Evolutionary conservation across 1,284 basidiomycete genomes (phyloP).

Genomic region (Sanghuangporus baumii): DNA sequence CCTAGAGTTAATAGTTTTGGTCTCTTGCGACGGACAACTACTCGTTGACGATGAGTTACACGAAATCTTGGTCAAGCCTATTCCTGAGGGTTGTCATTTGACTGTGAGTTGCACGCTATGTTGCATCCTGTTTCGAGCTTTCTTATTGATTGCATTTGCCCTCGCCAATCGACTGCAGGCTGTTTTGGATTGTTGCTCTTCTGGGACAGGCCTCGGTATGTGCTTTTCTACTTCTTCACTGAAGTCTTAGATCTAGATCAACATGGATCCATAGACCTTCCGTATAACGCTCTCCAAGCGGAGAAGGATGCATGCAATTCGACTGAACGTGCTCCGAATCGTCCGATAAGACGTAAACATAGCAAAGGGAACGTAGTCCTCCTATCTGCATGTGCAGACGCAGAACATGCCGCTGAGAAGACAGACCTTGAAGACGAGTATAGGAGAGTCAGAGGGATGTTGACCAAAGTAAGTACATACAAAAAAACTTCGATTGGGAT

Average conservation of each 20-base stretch:
- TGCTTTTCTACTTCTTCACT: too few species aligned
- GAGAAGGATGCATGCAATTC: neutral
- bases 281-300: neutral
- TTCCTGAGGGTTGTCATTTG: constrained; percentile 18
- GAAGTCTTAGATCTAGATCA: neutral
- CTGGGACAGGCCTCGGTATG: constrained; percentile 17
- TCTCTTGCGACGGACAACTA: constrained; percentile 17
- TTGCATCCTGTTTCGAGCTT: neutral
- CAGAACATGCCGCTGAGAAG: constrained; percentile 9
- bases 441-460: constrained; percentile 8
- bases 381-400: constrained; percentile 10
- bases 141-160: neutral
- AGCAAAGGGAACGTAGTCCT: constrained; percentile 15
- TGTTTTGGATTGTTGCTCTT: constrained; percentile 19
- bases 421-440: neutral
- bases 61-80: constrained; percentile 18
- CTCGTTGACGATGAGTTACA: constrained; percentile 20
- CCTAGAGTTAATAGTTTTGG: constrained; percentile 5
- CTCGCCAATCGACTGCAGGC: constrained; percentile 5
- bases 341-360: constrained; percentile 5
- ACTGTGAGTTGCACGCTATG: constrained; percentile 6
- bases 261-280: constrained; percentile 1
- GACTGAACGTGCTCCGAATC: neutral
- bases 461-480: constrained; percentile 8
- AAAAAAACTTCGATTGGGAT: neutral